Conservation (phyloP, 2,329 filamentous ascomycete genomes). For the Zarea fungicola region DNA sequence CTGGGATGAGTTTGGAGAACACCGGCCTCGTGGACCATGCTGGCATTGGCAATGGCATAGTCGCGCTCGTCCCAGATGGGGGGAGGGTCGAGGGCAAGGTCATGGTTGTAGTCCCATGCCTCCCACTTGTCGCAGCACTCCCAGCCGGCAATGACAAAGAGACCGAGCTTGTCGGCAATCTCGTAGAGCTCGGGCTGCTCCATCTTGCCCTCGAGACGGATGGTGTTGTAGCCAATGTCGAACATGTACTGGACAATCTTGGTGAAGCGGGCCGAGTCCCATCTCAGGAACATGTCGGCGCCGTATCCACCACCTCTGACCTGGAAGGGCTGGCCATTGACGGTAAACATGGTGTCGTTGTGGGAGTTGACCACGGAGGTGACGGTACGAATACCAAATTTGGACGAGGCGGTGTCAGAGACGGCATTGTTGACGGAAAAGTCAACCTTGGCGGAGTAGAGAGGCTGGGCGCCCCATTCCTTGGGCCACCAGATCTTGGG, state of each 20-base stretch:
- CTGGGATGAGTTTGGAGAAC: conserved; percentile 58
- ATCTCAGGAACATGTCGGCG: conserved; percentile 58
- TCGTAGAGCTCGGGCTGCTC: conserved; percentile 58
- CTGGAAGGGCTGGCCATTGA: conserved; percentile 55
- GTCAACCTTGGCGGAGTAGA: conserved; percentile 37
- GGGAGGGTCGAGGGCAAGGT: conserved; percentile 35
- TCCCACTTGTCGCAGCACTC: conserved; percentile 68
- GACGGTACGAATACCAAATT: conserved; percentile 32
- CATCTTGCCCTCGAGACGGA: conserved; percentile 60
- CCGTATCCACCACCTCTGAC: conserved; percentile 57
- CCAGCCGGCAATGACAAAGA: conserved; percentile 60
- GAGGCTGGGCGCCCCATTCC: conserved; percentile 51
- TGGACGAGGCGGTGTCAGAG: conserved; percentile 23
- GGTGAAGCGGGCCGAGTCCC: conserved; percentile 42
- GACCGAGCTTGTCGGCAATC: conserved; percentile 51
- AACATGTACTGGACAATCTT: conserved; percentile 48
- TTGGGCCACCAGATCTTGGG: conserved; percentile 58
- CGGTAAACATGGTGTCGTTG: conserved; percentile 50
- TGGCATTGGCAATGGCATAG: conserved; percentile 48
- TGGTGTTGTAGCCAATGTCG: conserved; percentile 58
- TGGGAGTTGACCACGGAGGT: conserved; percentile 43
- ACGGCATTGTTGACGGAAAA: conserved; percentile 25
- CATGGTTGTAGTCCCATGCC: conserved; percentile 55
- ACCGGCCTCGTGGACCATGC: conserved; percentile 54
- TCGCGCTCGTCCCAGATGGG: conserved; percentile 46